A percentile compares a stretch with the other conserved stretches of the same genome.
Evolutionary conservation across 495 filamentous ascomycete genomes (phyloP).

Genomic region (Penicillium coprophilum): DNA sequence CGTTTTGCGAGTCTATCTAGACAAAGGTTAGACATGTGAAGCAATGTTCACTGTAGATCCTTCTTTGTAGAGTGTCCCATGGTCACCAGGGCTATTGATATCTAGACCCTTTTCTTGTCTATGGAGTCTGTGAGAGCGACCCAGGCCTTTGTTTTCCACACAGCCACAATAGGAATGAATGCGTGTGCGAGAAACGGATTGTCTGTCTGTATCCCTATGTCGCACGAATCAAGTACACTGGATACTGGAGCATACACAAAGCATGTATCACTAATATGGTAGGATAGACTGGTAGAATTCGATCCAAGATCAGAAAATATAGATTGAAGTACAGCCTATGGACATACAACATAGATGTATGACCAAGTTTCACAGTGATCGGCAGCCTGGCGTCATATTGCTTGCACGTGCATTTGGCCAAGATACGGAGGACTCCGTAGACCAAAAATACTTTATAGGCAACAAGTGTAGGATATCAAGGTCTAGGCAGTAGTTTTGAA

Average conservation of each 20-base stretch:
- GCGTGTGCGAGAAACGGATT: background rate
- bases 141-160: background rate
- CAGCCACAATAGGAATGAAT: background rate
- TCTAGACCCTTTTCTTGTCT: background rate
- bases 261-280: too few species aligned
- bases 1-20: background rate
- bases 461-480: background rate
- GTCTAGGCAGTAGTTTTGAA: conserved; percentile 3
- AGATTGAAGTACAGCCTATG: too few species aligned
- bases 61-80: background rate
- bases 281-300: too few species aligned
- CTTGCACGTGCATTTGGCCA: conserved; percentile 1
- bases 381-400: background rate
- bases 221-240: too few species aligned
- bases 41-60: background rate
- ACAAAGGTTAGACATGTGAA: background rate
- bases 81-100: too few species aligned
- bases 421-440: too few species aligned
- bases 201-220: background rate
- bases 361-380: conserved; percentile 2
- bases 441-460: conserved; percentile 2
- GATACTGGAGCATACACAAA: too few species aligned
- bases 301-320: too few species aligned
- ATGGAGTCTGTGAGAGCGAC: background rate
- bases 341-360: too few species aligned